phyloP scores from a whole-genome alignment of 106 monocot genomes.

The Phalaenopsis aphrodite region DNA sequence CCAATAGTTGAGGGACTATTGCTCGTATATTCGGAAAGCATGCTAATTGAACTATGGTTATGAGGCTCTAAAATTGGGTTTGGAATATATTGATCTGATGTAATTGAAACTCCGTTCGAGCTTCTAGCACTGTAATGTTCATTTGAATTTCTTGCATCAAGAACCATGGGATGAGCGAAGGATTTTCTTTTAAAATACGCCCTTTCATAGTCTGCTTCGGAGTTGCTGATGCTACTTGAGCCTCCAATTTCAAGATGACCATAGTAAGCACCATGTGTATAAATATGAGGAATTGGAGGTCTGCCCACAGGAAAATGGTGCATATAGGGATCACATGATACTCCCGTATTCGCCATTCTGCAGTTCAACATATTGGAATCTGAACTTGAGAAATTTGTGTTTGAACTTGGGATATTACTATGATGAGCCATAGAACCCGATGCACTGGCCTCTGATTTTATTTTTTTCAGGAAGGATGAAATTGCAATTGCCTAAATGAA shows the following conservation, averaged over 20 bases:
- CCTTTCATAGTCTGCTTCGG: conserved; percentile 15
- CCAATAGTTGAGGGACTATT: conserved; percentile 6
- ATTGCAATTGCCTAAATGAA: conserved; percentile 8
- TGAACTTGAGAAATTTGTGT: conserved; percentile 13
- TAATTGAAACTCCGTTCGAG: conserved; percentile 23
- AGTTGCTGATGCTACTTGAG: conserved; percentile 3
- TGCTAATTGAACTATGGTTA: conserved; percentile 11
- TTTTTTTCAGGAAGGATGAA: conserved; percentile 11
- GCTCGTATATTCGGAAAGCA: conserved; percentile 4
- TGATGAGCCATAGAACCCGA: conserved; percentile 8
- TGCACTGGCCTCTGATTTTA: conserved; percentile 5
- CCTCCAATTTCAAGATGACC: conserved; percentile 1
- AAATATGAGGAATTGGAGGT: conserved; percentile 16
- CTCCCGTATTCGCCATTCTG: not conserved
- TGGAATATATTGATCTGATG: conserved; percentile 13
- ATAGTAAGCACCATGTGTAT: conserved; percentile 10
- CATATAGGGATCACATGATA: conserved; percentile 3
- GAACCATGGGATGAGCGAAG: conserved; percentile 4
- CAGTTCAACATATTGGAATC: conserved; percentile 10
- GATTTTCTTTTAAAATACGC: conserved; percentile 36
- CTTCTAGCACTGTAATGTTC: conserved; percentile 26
- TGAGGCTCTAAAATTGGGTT: conserved; percentile 18
- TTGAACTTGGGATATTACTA: conserved; percentile 8
- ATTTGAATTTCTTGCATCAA: conserved; percentile 12
- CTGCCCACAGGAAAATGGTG: conserved; percentile 16